A percentile compares a stretch with the other conserved stretches of the same genome.
Evolutionary conservation across 257 asterid genomes (phyloP).

Genomic region (Solanum tarapatanum): DNA sequence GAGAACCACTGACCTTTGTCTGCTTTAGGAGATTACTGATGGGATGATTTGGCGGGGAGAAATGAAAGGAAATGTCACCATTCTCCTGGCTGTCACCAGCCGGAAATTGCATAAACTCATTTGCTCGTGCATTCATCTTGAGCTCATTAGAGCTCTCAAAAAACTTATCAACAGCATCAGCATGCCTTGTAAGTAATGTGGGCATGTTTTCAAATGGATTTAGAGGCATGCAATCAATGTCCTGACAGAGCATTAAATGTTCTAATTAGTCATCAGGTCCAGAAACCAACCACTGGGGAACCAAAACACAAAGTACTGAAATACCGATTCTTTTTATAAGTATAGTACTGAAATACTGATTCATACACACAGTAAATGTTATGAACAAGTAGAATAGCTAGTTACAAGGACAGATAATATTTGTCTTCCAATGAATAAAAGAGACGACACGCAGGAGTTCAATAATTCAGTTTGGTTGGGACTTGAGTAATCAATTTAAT

Average conservation of each 20-base stretch:
- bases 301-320: neutral
- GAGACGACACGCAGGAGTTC: neutral
- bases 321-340: neutral
- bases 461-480: neutral
- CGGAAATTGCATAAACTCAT: slow-evolving; percentile 33
- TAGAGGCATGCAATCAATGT: slow-evolving; percentile 85
- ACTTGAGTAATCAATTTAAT: neutral
- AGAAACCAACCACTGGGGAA: neutral
- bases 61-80: slow-evolving; percentile 27
- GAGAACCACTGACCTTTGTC: slow-evolving; percentile 37
- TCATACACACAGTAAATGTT: neutral
- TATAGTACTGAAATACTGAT: neutral
- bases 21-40: slow-evolving; percentile 34
- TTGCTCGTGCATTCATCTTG: slow-evolving; percentile 38
- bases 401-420: neutral
- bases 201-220: slow-evolving; percentile 68
- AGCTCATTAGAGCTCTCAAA: slow-evolving; percentile 48
- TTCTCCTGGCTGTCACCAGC: slow-evolving; percentile 38
- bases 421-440: neutral
- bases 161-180: slow-evolving; percentile 39
- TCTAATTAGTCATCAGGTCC: neutral
- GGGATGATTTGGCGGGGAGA: slow-evolving; percentile 40
- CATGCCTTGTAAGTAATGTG: slow-evolving; percentile 38
- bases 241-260: slow-evolving; percentile 38
- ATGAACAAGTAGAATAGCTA: neutral